Conservation (phyloP, 768 basidiomycete species). For the Hebeloma cylindrosporum region DNA sequence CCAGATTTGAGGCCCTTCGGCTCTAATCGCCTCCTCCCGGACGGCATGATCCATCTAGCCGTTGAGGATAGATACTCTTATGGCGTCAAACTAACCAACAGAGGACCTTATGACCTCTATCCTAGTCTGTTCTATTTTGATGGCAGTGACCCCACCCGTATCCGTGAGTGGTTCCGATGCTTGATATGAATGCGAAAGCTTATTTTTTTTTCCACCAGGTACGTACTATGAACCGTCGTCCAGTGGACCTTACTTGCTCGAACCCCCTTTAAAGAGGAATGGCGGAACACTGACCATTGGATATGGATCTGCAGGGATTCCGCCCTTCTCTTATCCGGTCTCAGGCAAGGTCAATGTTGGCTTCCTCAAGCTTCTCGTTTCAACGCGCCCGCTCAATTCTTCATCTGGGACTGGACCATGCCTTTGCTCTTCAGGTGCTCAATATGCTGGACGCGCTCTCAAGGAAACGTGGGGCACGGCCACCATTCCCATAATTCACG, state of each 20-base stretch:
- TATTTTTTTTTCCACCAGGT: background rate
- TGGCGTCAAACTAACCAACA: conserved; percentile 12
- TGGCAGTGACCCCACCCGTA: conserved; percentile 12
- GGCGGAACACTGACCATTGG: conserved; percentile 9
- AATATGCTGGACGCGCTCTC: no score
- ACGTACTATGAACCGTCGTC: background rate
- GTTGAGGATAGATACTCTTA: conserved; percentile 4
- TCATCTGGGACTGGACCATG: no score
- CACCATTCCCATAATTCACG: no score
- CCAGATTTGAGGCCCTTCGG: background rate
- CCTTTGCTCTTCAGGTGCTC: no score
- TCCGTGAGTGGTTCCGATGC: conserved; percentile 13
- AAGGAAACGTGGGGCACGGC: no score
- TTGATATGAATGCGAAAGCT: no score
- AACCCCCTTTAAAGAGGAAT: conserved; percentile 1
- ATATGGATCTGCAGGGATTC: conserved; percentile 7
- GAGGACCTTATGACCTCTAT: conserved; percentile 2
- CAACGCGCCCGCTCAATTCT: no score
- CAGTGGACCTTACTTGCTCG: background rate
- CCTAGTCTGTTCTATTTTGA: conserved; percentile 14
- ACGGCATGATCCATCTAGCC: conserved; percentile 8
- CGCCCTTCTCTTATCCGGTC: no score
- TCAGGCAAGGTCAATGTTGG: no score
- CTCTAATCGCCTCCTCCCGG: background rate
- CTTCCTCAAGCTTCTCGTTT: no score